Evolutionary conservation across 1,284 basidiomycete species (phyloP), one percentile per base, ranked within the genome.

Genomic region (Peniophora sp.): DNA sequence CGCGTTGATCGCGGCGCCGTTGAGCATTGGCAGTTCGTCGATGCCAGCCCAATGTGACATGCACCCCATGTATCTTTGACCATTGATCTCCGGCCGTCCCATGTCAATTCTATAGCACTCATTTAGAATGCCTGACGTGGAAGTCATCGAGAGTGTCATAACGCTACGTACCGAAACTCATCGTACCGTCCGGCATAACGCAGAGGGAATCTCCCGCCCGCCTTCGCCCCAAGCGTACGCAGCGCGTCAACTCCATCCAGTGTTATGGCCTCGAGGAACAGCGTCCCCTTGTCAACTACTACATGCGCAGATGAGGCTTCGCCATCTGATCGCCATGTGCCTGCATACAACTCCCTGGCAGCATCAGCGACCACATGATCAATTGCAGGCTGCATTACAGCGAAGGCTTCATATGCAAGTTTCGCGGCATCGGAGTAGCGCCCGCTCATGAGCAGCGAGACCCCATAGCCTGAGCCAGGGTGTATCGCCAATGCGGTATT

Each of bases 381-480:
- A 35, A 78, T 67, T 6, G 66, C 68, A 0, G 69, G 66, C 50
- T 77, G 70, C 51, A 74, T 63, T 36, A 65, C 62, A 24, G 62
- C 62, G 17, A 71, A 65, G 9, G 66, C 64, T 36, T 72, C 63
- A 44, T 65, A 66, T 1, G 70, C 65, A 41, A 78, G 59, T 35
- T 57, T 58, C 15, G 56, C 57, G 1, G 71, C 64, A 51, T 74
- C 67, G 8, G 61, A 57, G 49, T 70, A 69, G 15, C 60, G 65
- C 2, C 73, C 74, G 0, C 72, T 70, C 48, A 73, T 58, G 37
- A 79, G 67, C 0, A 77, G 64, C 35, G 75, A 63, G 45, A 78
- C 64, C 1, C 74, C 75, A 48, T 72, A 76, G 0, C 69, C 69
- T 22, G 68, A 67, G n/a, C 68, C 68, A 2, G 74, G 73, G 49